Percentiles rank a stretch among this genome's conserved stretches.
Conservation (phyloP, 2,329 filamentous ascomycete genomes). For the Volutella citrinella region DNA sequence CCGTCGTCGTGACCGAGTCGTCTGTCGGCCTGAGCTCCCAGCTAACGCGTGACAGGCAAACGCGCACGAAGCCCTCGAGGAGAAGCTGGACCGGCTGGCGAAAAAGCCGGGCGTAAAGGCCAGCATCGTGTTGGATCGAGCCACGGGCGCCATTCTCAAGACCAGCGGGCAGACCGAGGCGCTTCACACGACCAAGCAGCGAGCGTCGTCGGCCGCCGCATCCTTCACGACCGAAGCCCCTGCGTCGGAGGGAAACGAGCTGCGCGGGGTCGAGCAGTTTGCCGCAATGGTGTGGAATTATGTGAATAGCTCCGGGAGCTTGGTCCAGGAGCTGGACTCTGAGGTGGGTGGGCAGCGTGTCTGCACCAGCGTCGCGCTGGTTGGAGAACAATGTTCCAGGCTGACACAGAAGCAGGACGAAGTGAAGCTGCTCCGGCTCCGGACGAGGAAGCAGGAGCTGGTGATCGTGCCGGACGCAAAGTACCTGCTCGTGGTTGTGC, state of each 20-base stretch:
- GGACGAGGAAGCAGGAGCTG: slow-evolving; percentile 82
- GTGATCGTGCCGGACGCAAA: slow-evolving; percentile 79
- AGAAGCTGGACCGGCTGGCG: slow-evolving; percentile 65
- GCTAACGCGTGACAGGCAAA: slow-evolving; percentile 32
- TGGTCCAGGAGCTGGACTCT: slow-evolving; percentile 70
- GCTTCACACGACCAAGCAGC: slow-evolving; percentile 41
- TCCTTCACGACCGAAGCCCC: slow-evolving; percentile 46
- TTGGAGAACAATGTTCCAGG: slow-evolving; percentile 3
- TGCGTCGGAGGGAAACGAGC: slow-evolving; percentile 43
- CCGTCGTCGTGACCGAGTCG: no score
- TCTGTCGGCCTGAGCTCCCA: no score
- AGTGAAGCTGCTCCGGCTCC: slow-evolving; percentile 69
- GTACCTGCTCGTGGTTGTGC: slow-evolving; percentile 75
- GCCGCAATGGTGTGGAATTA: slow-evolving; percentile 75
- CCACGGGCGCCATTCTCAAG: slow-evolving; percentile 70
- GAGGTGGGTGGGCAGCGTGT: slow-evolving; percentile 47
- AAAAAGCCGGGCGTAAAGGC: slow-evolving; percentile 79
- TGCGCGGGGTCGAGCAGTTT: slow-evolving; percentile 66
- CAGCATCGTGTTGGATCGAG: slow-evolving; percentile 70
- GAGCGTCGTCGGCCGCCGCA: slow-evolving; percentile 33
- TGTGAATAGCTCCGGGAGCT: slow-evolving; percentile 62
- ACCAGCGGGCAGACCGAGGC: slow-evolving; percentile 67
- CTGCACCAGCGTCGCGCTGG: slow-evolving; percentile 1
- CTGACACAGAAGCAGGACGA: slow-evolving; percentile 58
- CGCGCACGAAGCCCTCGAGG: slow-evolving; percentile 60